A percentile compares a stretch with the other conserved stretches of the same genome.
These are phyloP conservation scores for Chytridium lagenaria DNA, from an alignment of 371 early-diverging fungal genomes.

Conservation along the genomic window DNA sequence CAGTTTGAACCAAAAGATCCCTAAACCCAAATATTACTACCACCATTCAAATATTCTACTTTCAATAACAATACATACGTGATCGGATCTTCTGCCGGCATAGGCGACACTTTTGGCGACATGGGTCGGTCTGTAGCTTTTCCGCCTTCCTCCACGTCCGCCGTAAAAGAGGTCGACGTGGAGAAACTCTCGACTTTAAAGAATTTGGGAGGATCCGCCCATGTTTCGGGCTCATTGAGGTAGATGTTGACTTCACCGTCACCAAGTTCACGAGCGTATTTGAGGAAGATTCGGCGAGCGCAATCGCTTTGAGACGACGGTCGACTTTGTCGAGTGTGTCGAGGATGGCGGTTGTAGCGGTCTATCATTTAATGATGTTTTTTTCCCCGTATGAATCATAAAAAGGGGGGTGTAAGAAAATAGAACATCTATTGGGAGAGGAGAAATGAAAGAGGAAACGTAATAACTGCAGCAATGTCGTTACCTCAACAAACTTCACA, in stretches of 20 bases:
- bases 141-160: slow-evolving; percentile 17
- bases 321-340: slow-evolving; percentile 37
- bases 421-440: no score
- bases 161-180: neutral
- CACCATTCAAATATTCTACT: no score
- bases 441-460: neutral
- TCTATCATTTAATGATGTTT: no score
- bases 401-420: no score
- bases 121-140: neutral
- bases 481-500: slow-evolving; percentile 44
- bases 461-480: no score
- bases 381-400: no score
- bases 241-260: slow-evolving; percentile 37
- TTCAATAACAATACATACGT: slow-evolving; percentile 10
- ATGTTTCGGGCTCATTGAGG: slow-evolving; percentile 25
- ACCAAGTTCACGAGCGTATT: slow-evolving; percentile 34
- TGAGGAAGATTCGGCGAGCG: slow-evolving; percentile 43
- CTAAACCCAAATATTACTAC: no score
- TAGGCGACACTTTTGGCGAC: neutral
- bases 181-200: slow-evolving; percentile 21
- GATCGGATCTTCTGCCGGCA: slow-evolving; percentile 3
- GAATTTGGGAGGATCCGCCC: slow-evolving; percentile 22
- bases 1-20: slow-evolving; percentile 24
- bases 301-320: slow-evolving; percentile 42
- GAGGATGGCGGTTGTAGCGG: slow-evolving; percentile 26